Evolutionary conservation across 2,329 filamentous ascomycete genomes (phyloP).

Genomic region (Fusarium citri): DNA sequence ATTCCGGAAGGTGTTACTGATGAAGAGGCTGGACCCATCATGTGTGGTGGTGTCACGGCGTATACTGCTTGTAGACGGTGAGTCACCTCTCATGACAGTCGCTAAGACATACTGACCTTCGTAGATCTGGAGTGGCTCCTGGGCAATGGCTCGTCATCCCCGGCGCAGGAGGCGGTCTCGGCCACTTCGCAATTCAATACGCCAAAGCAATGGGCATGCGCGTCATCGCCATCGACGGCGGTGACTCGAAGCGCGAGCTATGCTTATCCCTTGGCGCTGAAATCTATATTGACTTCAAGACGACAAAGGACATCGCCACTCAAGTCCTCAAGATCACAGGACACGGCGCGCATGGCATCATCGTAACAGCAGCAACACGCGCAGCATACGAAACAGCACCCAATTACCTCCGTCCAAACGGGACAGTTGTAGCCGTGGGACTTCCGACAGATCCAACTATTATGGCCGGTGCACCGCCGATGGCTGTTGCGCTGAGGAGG

Average conservation of each 20-base stretch:
- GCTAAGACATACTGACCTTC: neutral
- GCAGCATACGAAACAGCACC: constrained; percentile 95
- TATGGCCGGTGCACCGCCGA: constrained; percentile 37
- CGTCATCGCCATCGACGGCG: constrained; percentile 81
- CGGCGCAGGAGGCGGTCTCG: constrained; percentile 85
- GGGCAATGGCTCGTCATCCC: constrained; percentile 84
- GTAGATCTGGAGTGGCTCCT: constrained; percentile 69
- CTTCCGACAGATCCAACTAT: constrained; percentile 63
- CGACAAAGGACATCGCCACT: constrained; percentile 77
- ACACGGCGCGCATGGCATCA: constrained; percentile 86
- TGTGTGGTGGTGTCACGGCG: constrained; percentile 84
- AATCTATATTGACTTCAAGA: constrained; percentile 81
- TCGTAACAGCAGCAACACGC: constrained; percentile 85
- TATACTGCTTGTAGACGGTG: constrained; percentile 85
- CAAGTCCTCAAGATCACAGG: constrained; percentile 79
- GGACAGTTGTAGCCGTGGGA: constrained; percentile 85
- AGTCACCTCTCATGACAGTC: too few species aligned
- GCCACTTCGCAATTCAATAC: constrained; percentile 81
- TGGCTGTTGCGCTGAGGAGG: constrained; percentile 28
- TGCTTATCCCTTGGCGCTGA: constrained; percentile 75
- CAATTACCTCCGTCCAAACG: constrained; percentile 82
- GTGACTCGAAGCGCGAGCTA: constrained; percentile 80
- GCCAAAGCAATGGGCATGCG: constrained; percentile 87
- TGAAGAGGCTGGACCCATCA: constrained; percentile 79
- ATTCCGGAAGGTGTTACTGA: constrained; percentile 79